A percentile compares a stretch with the other conserved stretches of the same genome.
phyloP scores from a whole-genome alignment of 106 monocot genomes.

The Dendrobium officinale region DNA sequence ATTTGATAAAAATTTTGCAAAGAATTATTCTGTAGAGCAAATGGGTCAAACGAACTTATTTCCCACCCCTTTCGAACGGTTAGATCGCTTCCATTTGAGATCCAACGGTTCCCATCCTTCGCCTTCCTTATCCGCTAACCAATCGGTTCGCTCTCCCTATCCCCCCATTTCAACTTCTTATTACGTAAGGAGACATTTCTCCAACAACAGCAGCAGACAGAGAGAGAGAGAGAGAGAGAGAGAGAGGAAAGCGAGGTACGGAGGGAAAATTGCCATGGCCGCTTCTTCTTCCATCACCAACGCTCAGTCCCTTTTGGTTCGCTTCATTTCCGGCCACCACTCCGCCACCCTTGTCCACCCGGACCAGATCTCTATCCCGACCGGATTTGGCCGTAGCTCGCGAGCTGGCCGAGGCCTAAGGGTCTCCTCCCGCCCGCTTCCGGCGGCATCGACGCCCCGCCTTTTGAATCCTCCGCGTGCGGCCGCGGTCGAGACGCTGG shows the following conservation, averaged over 20 bases:
- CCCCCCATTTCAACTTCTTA: not conserved
- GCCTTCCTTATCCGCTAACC: not conserved
- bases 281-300: conserved; percentile 36
- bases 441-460: not conserved
- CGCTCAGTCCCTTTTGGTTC: conserved; percentile 33
- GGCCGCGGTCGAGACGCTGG: conserved; percentile 61
- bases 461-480: conserved; percentile 18
- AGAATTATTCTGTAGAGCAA: not conserved
- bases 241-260: not conserved
- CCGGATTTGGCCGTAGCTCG: conserved; percentile 33
- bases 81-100: not conserved
- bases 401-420: conserved; percentile 14
- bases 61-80: not conserved
- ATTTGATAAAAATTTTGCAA: too few species aligned
- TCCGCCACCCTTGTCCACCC: conserved; percentile 19
- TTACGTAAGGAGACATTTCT: not conserved
- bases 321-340: conserved; percentile 22
- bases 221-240: not conserved
- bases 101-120: not conserved
- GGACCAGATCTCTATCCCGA: conserved; percentile 25
- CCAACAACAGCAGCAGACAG: not conserved
- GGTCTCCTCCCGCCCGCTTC: not conserved
- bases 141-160: not conserved
- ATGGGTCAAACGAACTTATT: not conserved
- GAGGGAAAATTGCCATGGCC: conserved; percentile 28